These are phyloP conservation scores for Candida endomychidarum DNA, from an alignment of 805 yeast genomes.

Conservation along the genomic window DNA sequence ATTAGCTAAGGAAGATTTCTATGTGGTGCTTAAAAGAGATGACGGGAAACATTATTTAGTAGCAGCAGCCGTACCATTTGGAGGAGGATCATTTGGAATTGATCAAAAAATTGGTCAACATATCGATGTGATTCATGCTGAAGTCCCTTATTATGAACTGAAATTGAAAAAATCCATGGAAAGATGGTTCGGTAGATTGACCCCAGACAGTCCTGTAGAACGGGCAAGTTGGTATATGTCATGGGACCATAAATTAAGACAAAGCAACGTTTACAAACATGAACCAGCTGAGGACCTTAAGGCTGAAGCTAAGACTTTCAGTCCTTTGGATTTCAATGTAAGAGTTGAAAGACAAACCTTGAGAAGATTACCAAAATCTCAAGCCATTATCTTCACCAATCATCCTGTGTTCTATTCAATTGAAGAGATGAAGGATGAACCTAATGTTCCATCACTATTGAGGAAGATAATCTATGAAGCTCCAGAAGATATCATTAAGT, in stretches of 20 bases:
- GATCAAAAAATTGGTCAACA: constrained; percentile 58
- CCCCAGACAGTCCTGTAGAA: constrained; percentile 62
- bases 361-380: constrained; percentile 61
- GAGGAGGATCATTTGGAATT: constrained; percentile 74
- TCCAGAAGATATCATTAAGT: constrained; percentile 62
- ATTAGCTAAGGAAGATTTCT: constrained; percentile 76
- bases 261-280: constrained; percentile 59
- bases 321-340: constrained; percentile 58
- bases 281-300: constrained; percentile 33
- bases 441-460: constrained; percentile 73
- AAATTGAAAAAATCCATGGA: constrained; percentile 71
- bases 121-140: constrained; percentile 62
- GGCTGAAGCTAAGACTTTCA: constrained; percentile 25
- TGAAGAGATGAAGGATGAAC: constrained; percentile 78
- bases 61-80: constrained; percentile 78
- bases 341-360: constrained; percentile 74
- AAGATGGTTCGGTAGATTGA: constrained; percentile 65
- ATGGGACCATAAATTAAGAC: constrained; percentile 66
- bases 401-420: constrained; percentile 78
- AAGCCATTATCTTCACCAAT: constrained; percentile 70
- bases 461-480: constrained; percentile 64
- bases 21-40: constrained; percentile 56
- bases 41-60: constrained; percentile 59
- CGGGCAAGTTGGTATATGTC: constrained; percentile 75
- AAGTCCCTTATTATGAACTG: constrained; percentile 68